Evolutionary conservation across 208 protist species (phyloP), one percentile per base, ranked within the genome.

Genomic region (Leishmania tropica): DNA sequence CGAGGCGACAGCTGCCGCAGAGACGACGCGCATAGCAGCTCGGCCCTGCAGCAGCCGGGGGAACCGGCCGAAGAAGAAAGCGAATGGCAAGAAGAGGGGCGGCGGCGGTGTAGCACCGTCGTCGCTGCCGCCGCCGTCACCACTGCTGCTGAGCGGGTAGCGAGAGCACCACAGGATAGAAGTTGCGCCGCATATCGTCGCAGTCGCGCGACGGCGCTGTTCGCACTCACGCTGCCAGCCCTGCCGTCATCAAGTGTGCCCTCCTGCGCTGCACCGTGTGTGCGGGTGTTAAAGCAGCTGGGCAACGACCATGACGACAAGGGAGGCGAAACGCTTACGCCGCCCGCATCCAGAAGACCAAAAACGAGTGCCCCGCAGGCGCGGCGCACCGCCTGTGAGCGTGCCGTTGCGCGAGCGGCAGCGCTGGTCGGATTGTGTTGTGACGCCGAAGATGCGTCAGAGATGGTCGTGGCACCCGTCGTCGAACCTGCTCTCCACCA

Each of bases 181-280:
- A 84, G 81, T 60, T 80, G 81, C 2, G 76, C 51, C 37, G 68
- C 65, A 42, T 77, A 73, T 37, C 24, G 35, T 40, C 81, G 81
- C 17, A 84, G 31, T n/a, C 47, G 68, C n/a, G 13, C 70, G 3
- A 10, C 28, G 40, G 70, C 6, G 42, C 13, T 31, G 68, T 5
- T 31, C 28, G 68, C 40, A 28, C 45, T 40, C 60, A 13, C 13
- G 42, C 7, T 17, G 24, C 17, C 68, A 31, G 28, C 40, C 28
- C 7, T 31, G 15, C 5, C 40, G 40, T 1, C 24, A 48, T 35
- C 70, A 51, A 17, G 70, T 19, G 24, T 53, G 13, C 42, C 45
- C 28, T 21, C 40, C 45, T 24, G 10, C 24, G 21, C 70, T 35
- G 42, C 21, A 1, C 45, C 45, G 70, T 74, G 37, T 17, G 10